Base-by-base conservation (phyloP, 768 basidiomycete genomes). In the Russula ochroleuca region DNA sequence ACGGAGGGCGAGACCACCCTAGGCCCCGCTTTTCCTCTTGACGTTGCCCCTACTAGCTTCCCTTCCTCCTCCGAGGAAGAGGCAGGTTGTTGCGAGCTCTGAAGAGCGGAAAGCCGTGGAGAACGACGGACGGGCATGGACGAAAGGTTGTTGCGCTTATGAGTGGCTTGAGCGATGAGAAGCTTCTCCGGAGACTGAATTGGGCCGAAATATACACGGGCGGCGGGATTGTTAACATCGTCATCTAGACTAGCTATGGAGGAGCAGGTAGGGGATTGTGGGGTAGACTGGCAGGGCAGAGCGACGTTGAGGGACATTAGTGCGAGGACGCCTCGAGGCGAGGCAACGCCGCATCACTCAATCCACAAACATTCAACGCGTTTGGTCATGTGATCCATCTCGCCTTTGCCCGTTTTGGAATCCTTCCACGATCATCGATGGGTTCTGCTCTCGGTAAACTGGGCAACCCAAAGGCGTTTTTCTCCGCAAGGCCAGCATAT, bases 141-240 rank as follows among this genome's bases (percentile, higher is more conserved):
- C 5, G 61, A 35, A 25, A 49, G 60, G 40, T 38, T 45, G 38
- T 53, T 40, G 21, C 51, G 64, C 8, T 49, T 56, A 31, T 66
- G 64, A 33, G 67, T 59, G 40, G 61, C 55, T 38, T 64, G 47
- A n/a, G 65, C 51, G 17, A 68, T 64, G 63, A 67, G 62, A 41
- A 63, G 53, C 59, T 52, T 69, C 59, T 71, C 70, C 5, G 70
- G 70, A 6, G 70, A 67, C 56, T 65, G 63, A 10, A 71, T 51
- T 37, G 70, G 68, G 53, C 70, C 70, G 28, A 71, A 70, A 45
- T 67, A 71, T 47, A 71, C 70, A 48, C 65, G 65, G 23, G 67
- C 66, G 21, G 50, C 10, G 5, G 65, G 35, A 8, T 64, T 61
- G 41, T 66, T 62, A 14, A 61, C 37, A 5, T 52, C 48, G 43